Evolutionary conservation across 805 yeast genomes (phyloP), one percentile per base, ranked within the genome.

Genomic region (Candida rishiriensis): DNA sequence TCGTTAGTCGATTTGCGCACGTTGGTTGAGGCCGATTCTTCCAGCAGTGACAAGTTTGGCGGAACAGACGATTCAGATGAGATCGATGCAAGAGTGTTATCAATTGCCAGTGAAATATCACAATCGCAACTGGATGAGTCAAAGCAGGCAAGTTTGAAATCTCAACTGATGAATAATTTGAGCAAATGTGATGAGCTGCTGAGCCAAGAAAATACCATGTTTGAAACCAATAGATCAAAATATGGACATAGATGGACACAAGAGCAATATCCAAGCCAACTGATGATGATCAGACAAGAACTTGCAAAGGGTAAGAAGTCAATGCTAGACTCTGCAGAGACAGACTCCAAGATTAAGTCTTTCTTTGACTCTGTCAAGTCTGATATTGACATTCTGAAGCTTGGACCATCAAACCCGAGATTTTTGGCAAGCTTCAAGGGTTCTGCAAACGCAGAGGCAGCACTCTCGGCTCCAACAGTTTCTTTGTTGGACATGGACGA

Each of bases 401-500:
- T 69, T 38, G 85, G 82, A 1, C 64, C 73, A 3, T 40, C 55
- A 3, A 69, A 73, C 39, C 53, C 63, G 5, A 70, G 63, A 42
- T 73, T 75, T 51, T 65, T 63, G 38, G 54, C 53, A 3, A 57
- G 57, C 37, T 64, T 68, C 37, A 50, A 53, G n/a, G 26, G 26
- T 21, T 21, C 26, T 21, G 33, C 33, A 0, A 10, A 30, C 9
- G 6, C 9, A 13, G 33, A 30, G 3, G 13, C 33, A 30, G 9
- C 33, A 5, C 9, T n/a, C 6, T 4, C 33, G 33, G 33, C 13
- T 12, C 14, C 14, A 48, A 7, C 38, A 50, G 64, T 72, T 3
- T 59, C 63, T 12, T 66, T 88, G 33, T 64, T 88, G 42, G 96
- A 89, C 59, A 58, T 88, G 30, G 95, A 85, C 53, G 84, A 80